These are phyloP conservation scores for Lineolata rhizophorae DNA, from an alignment of 495 filamentous ascomycete genomes.

Conservation along the genomic window DNA sequence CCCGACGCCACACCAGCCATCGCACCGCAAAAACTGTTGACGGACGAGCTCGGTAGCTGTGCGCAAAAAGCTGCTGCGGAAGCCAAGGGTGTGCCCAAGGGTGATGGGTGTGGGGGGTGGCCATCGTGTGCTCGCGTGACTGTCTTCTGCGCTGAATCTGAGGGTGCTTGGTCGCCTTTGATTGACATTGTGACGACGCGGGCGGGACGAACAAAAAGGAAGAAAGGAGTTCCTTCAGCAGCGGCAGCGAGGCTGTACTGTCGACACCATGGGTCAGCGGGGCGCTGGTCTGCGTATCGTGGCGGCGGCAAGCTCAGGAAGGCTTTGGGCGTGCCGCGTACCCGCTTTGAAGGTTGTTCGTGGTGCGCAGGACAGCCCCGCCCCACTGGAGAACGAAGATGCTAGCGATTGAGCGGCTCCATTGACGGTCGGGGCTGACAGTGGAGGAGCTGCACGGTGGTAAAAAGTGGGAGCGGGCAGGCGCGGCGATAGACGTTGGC, in stretches of 20 bases:
- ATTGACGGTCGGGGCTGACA: constrained; percentile 8
- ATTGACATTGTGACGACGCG: no score
- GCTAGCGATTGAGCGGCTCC: constrained; percentile 18
- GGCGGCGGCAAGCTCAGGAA: no score
- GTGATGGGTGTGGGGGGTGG: no score
- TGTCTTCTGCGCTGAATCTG: background rate
- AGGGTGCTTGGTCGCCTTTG: no score
- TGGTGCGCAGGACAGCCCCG: constrained; percentile 18
- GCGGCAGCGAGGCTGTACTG: no score
- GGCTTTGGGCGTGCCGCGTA: no score
- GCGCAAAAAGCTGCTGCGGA: constrained; percentile 29
- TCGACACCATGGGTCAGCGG: no score
- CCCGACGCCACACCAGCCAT: constrained; percentile 78
- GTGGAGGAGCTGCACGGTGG: background rate
- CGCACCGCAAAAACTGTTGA: constrained; percentile 59
- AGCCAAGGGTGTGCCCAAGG: no score
- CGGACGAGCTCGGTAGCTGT: constrained; percentile 25
- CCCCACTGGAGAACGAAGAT: constrained; percentile 15
- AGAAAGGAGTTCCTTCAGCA: no score
- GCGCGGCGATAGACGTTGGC: background rate
- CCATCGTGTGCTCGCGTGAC: constrained; percentile 8
- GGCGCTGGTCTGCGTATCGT: no score
- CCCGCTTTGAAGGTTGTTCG: no score
- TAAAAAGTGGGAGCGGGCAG: background rate
- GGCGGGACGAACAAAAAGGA: no score